Conservation (phyloP, 2,329 filamentous ascomycete genomes). For the Endothia cerciana region DNA sequence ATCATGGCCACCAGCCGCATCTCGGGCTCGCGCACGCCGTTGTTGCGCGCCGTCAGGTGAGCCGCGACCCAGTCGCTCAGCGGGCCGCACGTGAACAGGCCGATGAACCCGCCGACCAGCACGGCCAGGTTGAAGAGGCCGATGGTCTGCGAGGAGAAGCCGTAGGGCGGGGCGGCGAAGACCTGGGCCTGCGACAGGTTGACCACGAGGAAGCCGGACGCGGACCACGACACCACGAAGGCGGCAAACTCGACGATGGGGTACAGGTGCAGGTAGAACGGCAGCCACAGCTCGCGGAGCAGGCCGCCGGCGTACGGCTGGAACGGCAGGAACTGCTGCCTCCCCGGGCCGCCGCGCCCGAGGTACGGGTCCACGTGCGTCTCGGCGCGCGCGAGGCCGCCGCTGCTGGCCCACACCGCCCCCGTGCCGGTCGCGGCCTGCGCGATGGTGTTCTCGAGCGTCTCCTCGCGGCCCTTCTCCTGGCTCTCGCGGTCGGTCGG, state of each 20-base stretch:
- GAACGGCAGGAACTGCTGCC: conserved; percentile 58
- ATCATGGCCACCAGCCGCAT: conserved; percentile 51
- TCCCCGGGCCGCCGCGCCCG: conserved; percentile 57
- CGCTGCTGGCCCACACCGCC: background rate
- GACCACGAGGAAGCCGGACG: conserved; percentile 51
- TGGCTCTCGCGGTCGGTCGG: conserved; percentile 20
- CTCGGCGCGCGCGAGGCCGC: conserved; percentile 10
- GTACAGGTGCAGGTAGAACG: conserved; percentile 64
- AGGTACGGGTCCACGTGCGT: conserved; percentile 57
- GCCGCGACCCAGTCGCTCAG: conserved; percentile 49
- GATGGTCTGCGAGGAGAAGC: conserved; percentile 44
- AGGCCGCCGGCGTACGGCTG: conserved; percentile 53
- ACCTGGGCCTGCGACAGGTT: conserved; percentile 60
- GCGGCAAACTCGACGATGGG: conserved; percentile 66
- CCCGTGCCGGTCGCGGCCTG: conserved; percentile 8
- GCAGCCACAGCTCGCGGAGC: conserved; percentile 59
- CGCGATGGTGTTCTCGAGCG: conserved; percentile 7
- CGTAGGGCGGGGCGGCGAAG: conserved; percentile 48
- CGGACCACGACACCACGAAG: conserved; percentile 61
- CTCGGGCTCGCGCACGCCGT: conserved; percentile 52
- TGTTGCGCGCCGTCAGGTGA: conserved; percentile 45
- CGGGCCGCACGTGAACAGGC: conserved; percentile 47
- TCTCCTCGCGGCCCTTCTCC: conserved; percentile 22
- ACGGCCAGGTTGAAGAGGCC: conserved; percentile 55
- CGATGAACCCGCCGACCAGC: conserved; percentile 45